Evolutionary conservation across 1,284 basidiomycete species (phyloP), one percentile per base, ranked within the genome.

Genomic region (Cryptococcus hybrid): DNA sequence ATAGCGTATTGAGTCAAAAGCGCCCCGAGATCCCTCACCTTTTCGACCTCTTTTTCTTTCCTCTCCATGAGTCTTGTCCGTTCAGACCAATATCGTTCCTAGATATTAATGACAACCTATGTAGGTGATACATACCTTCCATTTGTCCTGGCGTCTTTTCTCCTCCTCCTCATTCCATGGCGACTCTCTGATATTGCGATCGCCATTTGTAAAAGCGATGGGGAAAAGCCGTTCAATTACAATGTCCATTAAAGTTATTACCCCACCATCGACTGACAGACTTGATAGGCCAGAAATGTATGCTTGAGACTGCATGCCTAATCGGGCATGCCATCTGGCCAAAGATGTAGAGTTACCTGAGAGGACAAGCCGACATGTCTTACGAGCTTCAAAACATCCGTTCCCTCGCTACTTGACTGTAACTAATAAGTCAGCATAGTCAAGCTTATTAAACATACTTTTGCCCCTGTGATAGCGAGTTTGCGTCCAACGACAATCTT

Each of bases 301-400:
- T 0, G 78, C 74, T 15, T 58, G 45, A 3, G 70, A 74, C 55
- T 83, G 82, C 65, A 91, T 90, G 3, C 95, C 95, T n/a, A 99
- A 82, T 61, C 87, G 88, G 2, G 87, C 82, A 68, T 97, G 85
- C 95, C 95, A 99, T 0, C 84, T 83, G 1, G 88, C 89, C 40
- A 95, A 81, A 63, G 89, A 87, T 0, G 89, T 87, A 0, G 89
- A 89, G 75, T 99, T 99, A 1, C 90, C 92, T 3, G 82, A 82
- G 18, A 99, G 77, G 12, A 83, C 72, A 6, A 99, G 82, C 56
- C 83, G 82, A 9, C 84, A 87, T 39, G 67, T 71, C 57, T 85
- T 80, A 62, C 90, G 88, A 0, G 90, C 90, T 92, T 87, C 5
- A 99, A 80, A 1, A 92, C 85, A 58, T 97, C 92, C 3, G 82